Evolutionary conservation across 495 filamentous ascomycete species (phyloP), one percentile per base, ranked within the genome.

Genomic region (Penicillium ucsense): DNA sequence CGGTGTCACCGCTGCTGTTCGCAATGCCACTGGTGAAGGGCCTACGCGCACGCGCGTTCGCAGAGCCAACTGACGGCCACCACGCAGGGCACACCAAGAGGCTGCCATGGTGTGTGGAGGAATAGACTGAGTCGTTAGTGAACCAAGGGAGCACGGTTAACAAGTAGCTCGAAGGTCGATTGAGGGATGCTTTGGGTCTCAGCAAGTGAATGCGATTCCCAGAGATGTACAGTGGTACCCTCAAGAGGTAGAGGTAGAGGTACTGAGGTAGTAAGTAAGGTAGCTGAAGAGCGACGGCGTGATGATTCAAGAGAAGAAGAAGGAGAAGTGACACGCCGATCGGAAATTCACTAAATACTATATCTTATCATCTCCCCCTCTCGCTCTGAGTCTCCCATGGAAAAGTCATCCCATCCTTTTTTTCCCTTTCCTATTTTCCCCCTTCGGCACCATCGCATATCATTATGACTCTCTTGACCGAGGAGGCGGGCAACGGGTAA

Each of bases 1-100:
- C 43, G 57, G 58, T 6, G 60, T 58, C 2, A 60, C 52, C 37
- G 65, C 58, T 12, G 56, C 53, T 43, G 55, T 48, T 38, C 65
- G 57, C 28, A 63, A 46, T 11, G 65, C 50, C 47, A 64, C 58
- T 34, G 61, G 53, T n/a, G 61, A 57, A 33, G 59, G 55, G 52
- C 48, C 45, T 32, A 43, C 48, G 41, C 64, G 60, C 40, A 68
- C 43, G 48, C 65, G 65, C 53, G 66, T 50, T 44, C 68, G 63
- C 47, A 67, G 55, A 12, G 62, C 63, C 38, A 73, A 60, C 60
- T 73, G 70, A 55, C 68, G 70, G 45, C 65, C 48, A 53, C 63
- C 62, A 45, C 68, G 66, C 38, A 71, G 65, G 56, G 65, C 68
- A 62, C 64, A 67, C 56, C 55, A 64, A 41, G 70, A 67, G 42